phyloP scores from a whole-genome alignment of 1,284 basidiomycete species.

The Vanrija pseudolonga region DNA sequence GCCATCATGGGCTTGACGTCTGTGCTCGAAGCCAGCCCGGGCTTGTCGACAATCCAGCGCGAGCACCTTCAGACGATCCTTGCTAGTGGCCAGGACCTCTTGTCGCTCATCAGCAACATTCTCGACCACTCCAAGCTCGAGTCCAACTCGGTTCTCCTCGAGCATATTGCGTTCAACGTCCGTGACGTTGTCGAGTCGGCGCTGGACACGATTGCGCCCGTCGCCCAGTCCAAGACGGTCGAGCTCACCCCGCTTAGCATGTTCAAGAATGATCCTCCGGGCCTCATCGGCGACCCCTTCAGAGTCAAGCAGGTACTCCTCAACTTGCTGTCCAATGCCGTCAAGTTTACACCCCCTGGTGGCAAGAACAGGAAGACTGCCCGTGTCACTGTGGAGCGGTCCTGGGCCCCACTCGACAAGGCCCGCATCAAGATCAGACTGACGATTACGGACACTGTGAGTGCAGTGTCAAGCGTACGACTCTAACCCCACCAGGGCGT shows the following conservation, averaged over 20 bases:
- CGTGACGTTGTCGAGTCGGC: slow-evolving; percentile 42
- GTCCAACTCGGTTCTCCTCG: slow-evolving; percentile 48
- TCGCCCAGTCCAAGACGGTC: slow-evolving; percentile 39
- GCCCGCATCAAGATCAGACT: slow-evolving; percentile 23
- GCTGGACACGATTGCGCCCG: slow-evolving; percentile 38
- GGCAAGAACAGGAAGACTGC: slow-evolving; percentile 14
- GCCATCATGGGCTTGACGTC: slow-evolving; percentile 46
- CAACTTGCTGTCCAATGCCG: slow-evolving; percentile 41
- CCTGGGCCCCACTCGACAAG: slow-evolving; percentile 16
- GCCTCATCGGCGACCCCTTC: slow-evolving; percentile 40
- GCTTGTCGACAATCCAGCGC: slow-evolving; percentile 44
- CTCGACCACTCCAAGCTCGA: slow-evolving; percentile 52
- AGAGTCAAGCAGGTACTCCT: slow-evolving; percentile 41
- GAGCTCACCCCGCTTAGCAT: slow-evolving; percentile 38
- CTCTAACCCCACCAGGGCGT: slow-evolving; percentile 21
- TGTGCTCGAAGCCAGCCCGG: slow-evolving; percentile 44
- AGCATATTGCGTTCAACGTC: slow-evolving; percentile 49
- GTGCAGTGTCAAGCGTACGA: slow-evolving; percentile 1
- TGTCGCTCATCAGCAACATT: slow-evolving; percentile 52
- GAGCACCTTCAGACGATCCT: slow-evolving; percentile 51
- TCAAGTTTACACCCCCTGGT: slow-evolving; percentile 38
- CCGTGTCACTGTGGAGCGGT: slow-evolving; percentile 32
- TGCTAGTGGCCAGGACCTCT: slow-evolving; percentile 50
- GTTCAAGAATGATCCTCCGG: slow-evolving; percentile 35
- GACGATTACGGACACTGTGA: slow-evolving; percentile 33